phyloP scores from a whole-genome alignment of 2,329 filamentous ascomycete genomes.

The Chaetomiaceae sp. region DNA sequence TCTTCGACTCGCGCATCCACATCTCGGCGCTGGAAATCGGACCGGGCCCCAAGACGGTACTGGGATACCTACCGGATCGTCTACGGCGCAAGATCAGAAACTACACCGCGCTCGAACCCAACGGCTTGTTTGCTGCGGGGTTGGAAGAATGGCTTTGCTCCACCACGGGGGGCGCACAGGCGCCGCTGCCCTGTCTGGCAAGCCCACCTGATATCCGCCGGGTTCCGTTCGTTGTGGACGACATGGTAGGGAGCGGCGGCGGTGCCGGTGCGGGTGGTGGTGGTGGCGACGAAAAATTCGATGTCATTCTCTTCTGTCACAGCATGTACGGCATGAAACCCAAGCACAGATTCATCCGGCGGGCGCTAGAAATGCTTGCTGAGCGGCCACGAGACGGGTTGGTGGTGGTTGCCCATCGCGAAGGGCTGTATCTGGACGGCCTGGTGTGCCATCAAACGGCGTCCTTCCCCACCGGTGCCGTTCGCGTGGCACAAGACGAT shows the following conservation, averaged over 20 bases:
- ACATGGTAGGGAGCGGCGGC: constrained; percentile 14
- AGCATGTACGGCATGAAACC: constrained; percentile 59
- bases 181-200: constrained; percentile 39
- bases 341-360: constrained; percentile 43
- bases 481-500: constrained; percentile 43
- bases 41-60: constrained; percentile 52
- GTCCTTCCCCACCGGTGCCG: constrained; percentile 42
- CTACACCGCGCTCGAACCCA: constrained; percentile 55
- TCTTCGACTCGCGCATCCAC: constrained; percentile 37
- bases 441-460: constrained; percentile 46
- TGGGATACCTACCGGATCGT: constrained; percentile 43
- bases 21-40: constrained; percentile 58
- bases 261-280: too few species aligned
- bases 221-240: constrained; percentile 35
- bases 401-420: constrained; percentile 54
- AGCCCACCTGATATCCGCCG: constrained; percentile 35
- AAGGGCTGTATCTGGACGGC: constrained; percentile 41
- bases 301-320: constrained; percentile 58
- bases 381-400: constrained; percentile 36
- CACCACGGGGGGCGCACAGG: constrained; percentile 24
- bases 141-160: constrained; percentile 42
- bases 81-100: constrained; percentile 41
- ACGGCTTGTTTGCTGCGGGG: constrained; percentile 39
- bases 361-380: constrained; percentile 45
- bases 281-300: constrained; percentile 39